Base-by-base conservation (phyloP, 108 stramenopile genomes). In the Fistulifera pelliculosa region DNA sequence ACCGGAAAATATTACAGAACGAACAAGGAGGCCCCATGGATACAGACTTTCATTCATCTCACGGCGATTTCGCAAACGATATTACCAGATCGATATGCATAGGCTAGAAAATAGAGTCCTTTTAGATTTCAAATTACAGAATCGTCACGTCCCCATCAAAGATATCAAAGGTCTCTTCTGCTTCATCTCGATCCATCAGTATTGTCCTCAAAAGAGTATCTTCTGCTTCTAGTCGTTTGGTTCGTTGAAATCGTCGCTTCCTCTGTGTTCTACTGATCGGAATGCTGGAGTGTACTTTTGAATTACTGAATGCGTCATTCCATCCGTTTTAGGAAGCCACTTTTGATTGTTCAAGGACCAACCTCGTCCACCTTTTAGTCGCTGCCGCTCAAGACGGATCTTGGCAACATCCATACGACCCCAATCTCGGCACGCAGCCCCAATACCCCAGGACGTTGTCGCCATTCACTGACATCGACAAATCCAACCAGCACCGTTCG, bases 401-500 rank as follows among this genome's bases (percentile, higher is more conserved):
- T 18, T 39, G 2, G 77, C 71, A 10, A 83, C 81, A 64, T 87
- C 85, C 73, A 80, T 81, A 25, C 85, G 56, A 26, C 85, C 85
- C 61, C 62, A 87, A 38, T 83, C 80, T 38, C 62, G 73, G 27
- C 77, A 70, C 0, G 85, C 81, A 12, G 54, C 28, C 13, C 52
- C 48, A 83, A 49, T 19, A 54, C 69, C 22, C 79, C 81, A 18
- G 56, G 28, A 53, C 75, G 75, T 1, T 52, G 28, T 47, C 70
- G 68, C 22, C 76, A 60, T 44, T 73, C 64, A 21, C 72, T 71
- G 2, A 87, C 80, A 56, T 81, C 77, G 5, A 87, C 72, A 64
- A 87, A 87, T 0, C 78, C 85, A 27, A 83, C 81, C 54, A 87
- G 52, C 1, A 83, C 79, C 11, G 77, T 76, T 18, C 85, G 62